Evolutionary conservation across 169 alveolate genomes (phyloP).

Genomic region (Cryptosporidium xiaoi): DNA sequence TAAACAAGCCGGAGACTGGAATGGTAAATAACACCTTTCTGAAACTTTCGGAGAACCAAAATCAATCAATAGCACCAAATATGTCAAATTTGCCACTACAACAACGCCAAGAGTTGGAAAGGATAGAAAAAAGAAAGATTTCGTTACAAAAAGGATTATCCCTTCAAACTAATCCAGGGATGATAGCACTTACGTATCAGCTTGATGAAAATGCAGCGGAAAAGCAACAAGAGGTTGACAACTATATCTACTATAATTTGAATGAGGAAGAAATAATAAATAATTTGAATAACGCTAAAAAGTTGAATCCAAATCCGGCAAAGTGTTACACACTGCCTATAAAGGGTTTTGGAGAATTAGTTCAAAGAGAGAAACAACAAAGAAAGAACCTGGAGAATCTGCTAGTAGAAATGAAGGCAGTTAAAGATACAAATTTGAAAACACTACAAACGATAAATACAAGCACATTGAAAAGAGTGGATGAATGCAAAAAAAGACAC

Average conservation of each 20-base stretch:
- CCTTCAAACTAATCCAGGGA: slow-evolving; percentile 31
- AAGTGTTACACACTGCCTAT: slow-evolving; percentile 67
- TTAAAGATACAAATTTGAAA: slow-evolving; percentile 49
- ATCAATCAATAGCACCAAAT: slow-evolving; percentile 12
- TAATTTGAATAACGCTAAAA: slow-evolving; percentile 34
- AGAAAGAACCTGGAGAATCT: slow-evolving; percentile 65
- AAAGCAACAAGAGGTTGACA: slow-evolving; percentile 71
- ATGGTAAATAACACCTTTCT: not conserved
- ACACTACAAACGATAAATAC: slow-evolving; percentile 38
- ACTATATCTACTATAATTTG: slow-evolving; percentile 52
- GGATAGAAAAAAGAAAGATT: slow-evolving; percentile 51
- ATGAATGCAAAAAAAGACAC: slow-evolving; percentile 68
- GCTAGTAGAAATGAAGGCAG: slow-evolving; percentile 53
- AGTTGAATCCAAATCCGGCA: slow-evolving; percentile 58
- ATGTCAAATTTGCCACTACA: slow-evolving; percentile 57
- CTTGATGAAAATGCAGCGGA: slow-evolving; percentile 65
- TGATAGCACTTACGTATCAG: slow-evolving; percentile 69
- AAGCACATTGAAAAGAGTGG: slow-evolving; percentile 48
- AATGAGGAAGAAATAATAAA: slow-evolving; percentile 62
- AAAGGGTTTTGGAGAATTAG: slow-evolving; percentile 68
- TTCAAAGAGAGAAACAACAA: slow-evolving; percentile 62
- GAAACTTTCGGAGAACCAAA: not conserved
- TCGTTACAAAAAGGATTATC: slow-evolving; percentile 54
- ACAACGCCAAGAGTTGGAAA: slow-evolving; percentile 63
- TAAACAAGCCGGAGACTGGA: slow-evolving; percentile 33